Conservation (phyloP, 768 basidiomycete species). For the Trametes meyenii region DNA sequence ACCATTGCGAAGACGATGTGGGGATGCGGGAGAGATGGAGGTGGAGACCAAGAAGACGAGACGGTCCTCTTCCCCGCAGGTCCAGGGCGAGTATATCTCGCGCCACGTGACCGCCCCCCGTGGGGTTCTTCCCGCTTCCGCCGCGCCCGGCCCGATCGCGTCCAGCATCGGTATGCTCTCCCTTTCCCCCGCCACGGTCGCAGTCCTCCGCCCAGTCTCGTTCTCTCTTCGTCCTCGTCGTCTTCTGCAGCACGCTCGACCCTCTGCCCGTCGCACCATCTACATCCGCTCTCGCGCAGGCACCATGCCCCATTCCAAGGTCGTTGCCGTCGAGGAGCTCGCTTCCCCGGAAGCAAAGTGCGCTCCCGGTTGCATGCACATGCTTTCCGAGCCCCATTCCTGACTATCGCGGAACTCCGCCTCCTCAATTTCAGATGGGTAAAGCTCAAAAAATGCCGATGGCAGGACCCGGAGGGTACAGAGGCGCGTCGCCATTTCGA, state of each 20-base stretch:
- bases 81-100: slow-evolving; percentile 16
- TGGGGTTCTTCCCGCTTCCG: slow-evolving; percentile 12
- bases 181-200: not conserved
- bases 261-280: not conserved
- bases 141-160: slow-evolving; percentile 7
- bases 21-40: slow-evolving; percentile 16
- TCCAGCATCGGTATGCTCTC: not conserved
- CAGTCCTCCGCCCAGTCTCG: not conserved
- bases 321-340: slow-evolving; percentile 56
- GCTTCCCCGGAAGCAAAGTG: slow-evolving; percentile 61
- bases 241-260: not conserved
- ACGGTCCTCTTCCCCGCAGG: not conserved
- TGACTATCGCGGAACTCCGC: not conserved
- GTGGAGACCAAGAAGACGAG: not conserved
- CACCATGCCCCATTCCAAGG: slow-evolving; percentile 46
- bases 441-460: slow-evolving; percentile 79
- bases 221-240: not conserved
- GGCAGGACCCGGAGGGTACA: slow-evolving; percentile 75
- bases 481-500: slow-evolving; percentile 49
- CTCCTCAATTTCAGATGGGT: slow-evolving; percentile 65
- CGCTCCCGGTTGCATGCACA: slow-evolving; percentile 24
- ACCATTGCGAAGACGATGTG: slow-evolving; percentile 42
- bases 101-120: slow-evolving; percentile 23
- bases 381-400: not conserved
- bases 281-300: not conserved